Percentiles rank a stretch among this genome's conserved stretches.
Conservation (phyloP, 225 moss, liverwort and hornwort species). For the Physcomitrium patens region DNA sequence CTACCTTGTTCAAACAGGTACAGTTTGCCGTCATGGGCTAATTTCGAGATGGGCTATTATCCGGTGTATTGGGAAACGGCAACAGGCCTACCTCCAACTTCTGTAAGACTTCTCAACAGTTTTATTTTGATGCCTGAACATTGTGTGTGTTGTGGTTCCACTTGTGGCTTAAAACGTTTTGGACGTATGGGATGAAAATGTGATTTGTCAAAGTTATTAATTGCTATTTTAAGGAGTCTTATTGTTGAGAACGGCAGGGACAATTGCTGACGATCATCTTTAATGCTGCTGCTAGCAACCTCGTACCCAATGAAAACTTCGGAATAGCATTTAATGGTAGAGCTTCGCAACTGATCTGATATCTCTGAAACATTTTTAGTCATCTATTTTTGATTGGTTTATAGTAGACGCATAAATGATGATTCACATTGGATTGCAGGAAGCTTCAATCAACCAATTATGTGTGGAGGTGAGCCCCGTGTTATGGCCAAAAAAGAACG, state of each 20-base stretch:
- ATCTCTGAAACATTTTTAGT: neutral
- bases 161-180: neutral
- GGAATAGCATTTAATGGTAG: constrained; percentile 94
- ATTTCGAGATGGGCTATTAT: constrained; percentile 83
- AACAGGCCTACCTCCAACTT: constrained; percentile 68
- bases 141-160: neutral
- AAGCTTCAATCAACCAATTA: constrained; percentile 94
- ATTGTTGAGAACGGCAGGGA: constrained; percentile 53
- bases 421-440: constrained; percentile 50
- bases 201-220: neutral
- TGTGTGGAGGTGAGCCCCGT: constrained; percentile 96
- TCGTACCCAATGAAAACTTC: constrained; percentile 64
- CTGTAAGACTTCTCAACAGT: constrained; percentile 55
- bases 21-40: constrained; percentile 73
- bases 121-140: constrained; percentile 1
- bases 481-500: constrained; percentile 82
- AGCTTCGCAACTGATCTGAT: neutral
- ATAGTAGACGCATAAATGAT: neutral
- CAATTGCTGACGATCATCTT: constrained; percentile 68
- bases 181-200: neutral
- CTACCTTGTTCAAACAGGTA: constrained; percentile 47
- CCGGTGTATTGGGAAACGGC: constrained; percentile 87
- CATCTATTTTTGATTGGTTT: neutral
- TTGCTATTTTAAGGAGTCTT: neutral
- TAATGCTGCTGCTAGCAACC: constrained; percentile 66